phyloP scores from a whole-genome alignment of 805 yeast species.

The Torulaspora delbrueckii region DNA sequence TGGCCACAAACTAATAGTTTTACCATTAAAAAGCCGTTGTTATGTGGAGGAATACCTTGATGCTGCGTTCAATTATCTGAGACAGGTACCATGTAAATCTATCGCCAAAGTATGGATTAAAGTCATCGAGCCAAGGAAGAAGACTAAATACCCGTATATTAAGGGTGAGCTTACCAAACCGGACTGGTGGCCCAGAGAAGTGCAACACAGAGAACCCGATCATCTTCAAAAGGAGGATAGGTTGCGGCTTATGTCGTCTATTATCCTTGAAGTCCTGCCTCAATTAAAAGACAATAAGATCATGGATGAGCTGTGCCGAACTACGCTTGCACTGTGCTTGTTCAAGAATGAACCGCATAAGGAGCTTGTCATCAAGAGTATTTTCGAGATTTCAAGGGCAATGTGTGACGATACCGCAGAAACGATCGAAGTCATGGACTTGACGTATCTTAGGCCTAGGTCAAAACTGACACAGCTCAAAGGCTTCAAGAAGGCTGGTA shows the following conservation, averaged over 20 bases:
- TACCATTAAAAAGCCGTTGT: constrained; percentile 7
- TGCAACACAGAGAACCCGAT: constrained; percentile 68
- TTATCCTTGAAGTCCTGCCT: constrained; percentile 29
- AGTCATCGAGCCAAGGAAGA: constrained; percentile 61
- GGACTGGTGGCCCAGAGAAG: constrained; percentile 62
- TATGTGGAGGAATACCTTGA: constrained; percentile 12
- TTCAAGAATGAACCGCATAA: constrained; percentile 17
- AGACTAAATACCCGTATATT: constrained; percentile 58
- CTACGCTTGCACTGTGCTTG: constrained; percentile 17
- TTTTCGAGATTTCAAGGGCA: constrained; percentile 18
- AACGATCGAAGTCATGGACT: constrained; percentile 6
- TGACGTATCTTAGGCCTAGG: constrained; percentile 1
- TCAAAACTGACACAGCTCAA: background rate
- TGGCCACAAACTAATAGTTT: background rate
- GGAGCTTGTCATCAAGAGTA: constrained; percentile 10
- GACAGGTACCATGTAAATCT: constrained; percentile 53
- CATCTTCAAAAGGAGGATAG: constrained; percentile 60
- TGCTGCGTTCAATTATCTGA: constrained; percentile 37
- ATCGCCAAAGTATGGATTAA: constrained; percentile 67
- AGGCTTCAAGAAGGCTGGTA: background rate
- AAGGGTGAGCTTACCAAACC: constrained; percentile 48
- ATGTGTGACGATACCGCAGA: constrained; percentile 6
- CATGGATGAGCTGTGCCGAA: constrained; percentile 14
- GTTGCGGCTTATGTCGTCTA: constrained; percentile 42
- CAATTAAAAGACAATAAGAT: constrained; percentile 9